Percentiles rank a stretch among this genome's conserved stretches.
phyloP scores from a whole-genome alignment of 1,284 basidiomycete genomes.

The Ustanciosporium gigantosporum region DNA sequence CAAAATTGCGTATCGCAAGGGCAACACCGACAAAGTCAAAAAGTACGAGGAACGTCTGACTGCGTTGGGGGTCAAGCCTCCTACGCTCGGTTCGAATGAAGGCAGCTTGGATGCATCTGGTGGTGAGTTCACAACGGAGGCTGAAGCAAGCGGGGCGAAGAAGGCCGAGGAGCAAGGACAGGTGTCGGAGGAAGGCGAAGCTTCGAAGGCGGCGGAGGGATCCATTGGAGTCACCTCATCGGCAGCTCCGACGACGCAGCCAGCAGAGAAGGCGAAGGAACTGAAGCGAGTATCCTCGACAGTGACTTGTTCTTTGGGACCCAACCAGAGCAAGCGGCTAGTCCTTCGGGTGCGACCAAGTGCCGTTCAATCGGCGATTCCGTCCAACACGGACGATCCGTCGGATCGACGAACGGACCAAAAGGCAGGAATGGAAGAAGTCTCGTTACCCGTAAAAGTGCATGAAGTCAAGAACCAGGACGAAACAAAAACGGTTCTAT shows the following conservation, averaged over 20 bases:
- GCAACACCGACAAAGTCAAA: conserved; percentile 64
- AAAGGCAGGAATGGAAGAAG: conserved; percentile 33
- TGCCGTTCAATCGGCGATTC: conserved; percentile 24
- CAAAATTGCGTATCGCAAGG: conserved; percentile 65
- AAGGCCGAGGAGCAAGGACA: too few relatives aligned
- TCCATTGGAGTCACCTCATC: not conserved
- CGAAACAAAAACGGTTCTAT: conserved; percentile 48
- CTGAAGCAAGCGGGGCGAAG: not conserved
- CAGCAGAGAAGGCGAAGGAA: conserved; percentile 13
- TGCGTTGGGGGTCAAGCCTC: conserved; percentile 62
- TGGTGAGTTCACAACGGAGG: not conserved
- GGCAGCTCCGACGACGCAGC: not conserved
- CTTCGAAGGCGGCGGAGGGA: too few relatives aligned
- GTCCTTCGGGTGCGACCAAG: conserved; percentile 49
- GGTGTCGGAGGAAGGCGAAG: too few relatives aligned
- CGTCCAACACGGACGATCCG: conserved; percentile 17
- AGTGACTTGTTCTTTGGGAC: conserved; percentile 47
- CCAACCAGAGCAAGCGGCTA: conserved; percentile 51
- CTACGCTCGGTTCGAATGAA: conserved; percentile 4
- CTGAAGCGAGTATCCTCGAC: conserved; percentile 45
- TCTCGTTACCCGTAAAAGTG: conserved; percentile 44
- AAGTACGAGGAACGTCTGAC: conserved; percentile 64
- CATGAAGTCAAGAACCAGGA: conserved; percentile 60
- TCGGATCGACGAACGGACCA: conserved; percentile 25
- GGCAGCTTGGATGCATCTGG: not conserved